These are phyloP conservation scores for Sphagnum tenellum DNA, from an alignment of 225 moss, liverwort and hornwort genomes.

Conservation along the genomic window DNA sequence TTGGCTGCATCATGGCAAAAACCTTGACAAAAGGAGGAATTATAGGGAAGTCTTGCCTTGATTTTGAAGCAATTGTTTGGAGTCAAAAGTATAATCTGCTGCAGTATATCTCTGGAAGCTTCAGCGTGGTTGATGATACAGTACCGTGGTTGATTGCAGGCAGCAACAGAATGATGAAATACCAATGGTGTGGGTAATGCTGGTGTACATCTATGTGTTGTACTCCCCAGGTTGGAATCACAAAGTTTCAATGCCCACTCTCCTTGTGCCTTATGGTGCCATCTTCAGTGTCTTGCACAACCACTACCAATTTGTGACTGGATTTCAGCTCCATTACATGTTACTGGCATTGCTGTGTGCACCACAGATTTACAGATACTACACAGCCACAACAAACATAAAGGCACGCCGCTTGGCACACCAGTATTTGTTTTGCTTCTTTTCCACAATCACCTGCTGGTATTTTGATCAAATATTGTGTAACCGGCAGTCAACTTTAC, in stretches of 20 bases:
- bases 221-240: conserved; percentile 59
- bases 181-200: conserved; percentile 81
- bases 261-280: conserved; percentile 38
- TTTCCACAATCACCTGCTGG: conserved; percentile 47
- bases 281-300: conserved; percentile 45
- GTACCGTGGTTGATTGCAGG: conserved; percentile 28
- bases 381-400: conserved; percentile 40
- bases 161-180: conserved; percentile 74
- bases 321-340: conserved; percentile 62
- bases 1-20: background rate
- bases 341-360: conserved; percentile 61
- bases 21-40: background rate
- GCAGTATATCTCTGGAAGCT: background rate
- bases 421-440: conserved; percentile 51
- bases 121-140: background rate
- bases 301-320: conserved; percentile 32
- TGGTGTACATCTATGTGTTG: conserved; percentile 66
- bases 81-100: background rate
- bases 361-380: conserved; percentile 71
- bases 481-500: conserved; percentile 34
- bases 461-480: conserved; percentile 50
- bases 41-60: background rate
- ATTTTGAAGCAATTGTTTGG: background rate
- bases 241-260: conserved; percentile 29
- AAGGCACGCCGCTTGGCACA: conserved; percentile 61